Percentiles rank a stretch among this genome's conserved stretches.
Conservation (phyloP, 75 land plant genomes). For the Gnetum montanum region DNA sequence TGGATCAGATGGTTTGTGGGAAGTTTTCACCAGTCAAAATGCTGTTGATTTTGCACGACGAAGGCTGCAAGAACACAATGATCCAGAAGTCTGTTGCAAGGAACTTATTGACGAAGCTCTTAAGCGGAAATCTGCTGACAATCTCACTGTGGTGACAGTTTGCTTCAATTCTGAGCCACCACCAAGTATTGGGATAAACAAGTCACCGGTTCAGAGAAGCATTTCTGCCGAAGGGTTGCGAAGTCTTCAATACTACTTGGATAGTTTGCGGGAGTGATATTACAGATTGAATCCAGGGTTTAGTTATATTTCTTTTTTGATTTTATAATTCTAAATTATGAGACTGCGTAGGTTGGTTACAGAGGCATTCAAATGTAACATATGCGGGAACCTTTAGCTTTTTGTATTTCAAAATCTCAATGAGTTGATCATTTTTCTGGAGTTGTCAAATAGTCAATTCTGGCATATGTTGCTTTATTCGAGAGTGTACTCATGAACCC, state of each 20-base stretch:
- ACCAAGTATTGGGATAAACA: conserved; percentile 45
- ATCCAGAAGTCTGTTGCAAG: conserved; percentile 61
- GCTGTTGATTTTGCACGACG: conserved; percentile 88
- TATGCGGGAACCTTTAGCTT: conserved; percentile 35
- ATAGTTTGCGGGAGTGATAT: conserved; percentile 20
- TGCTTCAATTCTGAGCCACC: conserved; percentile 74
- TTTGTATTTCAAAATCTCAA: too few relatives aligned
- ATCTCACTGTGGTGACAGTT: conserved; percentile 73
- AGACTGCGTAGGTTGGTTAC: conserved; percentile 4
- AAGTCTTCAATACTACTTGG: conserved; percentile 53
- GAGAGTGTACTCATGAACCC: too few relatives aligned
- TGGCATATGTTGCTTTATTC: too few relatives aligned
- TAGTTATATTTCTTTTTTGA: background rate
- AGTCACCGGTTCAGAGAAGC: conserved; percentile 38
- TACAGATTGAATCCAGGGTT: background rate
- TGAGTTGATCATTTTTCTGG: too few relatives aligned
- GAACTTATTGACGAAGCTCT: conserved; percentile 80
- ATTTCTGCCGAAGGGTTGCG: conserved; percentile 63
- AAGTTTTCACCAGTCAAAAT: conserved; percentile 72
- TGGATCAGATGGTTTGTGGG: conserved; percentile 94
- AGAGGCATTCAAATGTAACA: conserved; percentile 23
- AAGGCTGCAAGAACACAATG: conserved; percentile 79
- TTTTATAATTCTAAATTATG: background rate
- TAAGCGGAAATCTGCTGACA: conserved; percentile 63
- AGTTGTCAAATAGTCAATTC: too few relatives aligned